Evolutionary conservation across 208 protist genomes (phyloP).

Genomic region (Crithidia expoeki): DNA sequence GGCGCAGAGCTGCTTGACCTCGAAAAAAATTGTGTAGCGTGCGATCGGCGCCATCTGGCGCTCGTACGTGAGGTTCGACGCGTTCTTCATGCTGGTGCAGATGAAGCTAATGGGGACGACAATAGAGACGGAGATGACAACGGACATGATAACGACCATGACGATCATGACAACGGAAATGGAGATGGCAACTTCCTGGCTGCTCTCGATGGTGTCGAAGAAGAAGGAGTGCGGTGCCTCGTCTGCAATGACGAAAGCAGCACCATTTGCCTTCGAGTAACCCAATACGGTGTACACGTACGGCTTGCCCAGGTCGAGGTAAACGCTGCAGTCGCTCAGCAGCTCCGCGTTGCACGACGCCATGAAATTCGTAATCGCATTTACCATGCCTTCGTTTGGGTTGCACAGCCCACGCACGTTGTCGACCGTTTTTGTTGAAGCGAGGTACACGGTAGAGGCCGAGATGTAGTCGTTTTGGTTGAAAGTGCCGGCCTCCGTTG

Average conservation of each 20-base stretch:
- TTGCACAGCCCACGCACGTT: constrained; percentile 9
- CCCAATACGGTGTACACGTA: constrained; percentile 10
- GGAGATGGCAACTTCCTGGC: constrained; percentile 3
- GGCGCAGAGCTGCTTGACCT: constrained; percentile 40
- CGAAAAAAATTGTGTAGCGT: constrained; percentile 17
- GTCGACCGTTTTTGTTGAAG: constrained; percentile 5
- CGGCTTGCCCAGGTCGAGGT: background rate
- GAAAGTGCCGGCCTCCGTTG: constrained; percentile 3
- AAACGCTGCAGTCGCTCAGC: background rate
- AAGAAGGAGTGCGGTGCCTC: constrained; percentile 13
- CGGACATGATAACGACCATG: constrained; percentile 5
- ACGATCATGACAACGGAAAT: constrained; percentile 20
- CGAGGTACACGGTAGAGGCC: background rate
- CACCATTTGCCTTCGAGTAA: constrained; percentile 9
- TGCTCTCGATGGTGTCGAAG: constrained; percentile 2
- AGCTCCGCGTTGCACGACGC: background rate
- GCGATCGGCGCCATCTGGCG: constrained; percentile 12
- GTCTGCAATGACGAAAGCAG: constrained; percentile 3
- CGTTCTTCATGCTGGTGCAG: constrained; percentile 39
- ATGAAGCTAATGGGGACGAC: constrained; percentile 44
- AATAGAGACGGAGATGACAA: constrained; percentile 23
- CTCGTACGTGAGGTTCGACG: constrained; percentile 26
- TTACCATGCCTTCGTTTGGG: background rate
- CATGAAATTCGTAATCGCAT: constrained; percentile 2
- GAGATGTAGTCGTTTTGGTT: background rate